Conservation (phyloP, 345 rosid species). For the Schrenkiella parvula region DNA sequence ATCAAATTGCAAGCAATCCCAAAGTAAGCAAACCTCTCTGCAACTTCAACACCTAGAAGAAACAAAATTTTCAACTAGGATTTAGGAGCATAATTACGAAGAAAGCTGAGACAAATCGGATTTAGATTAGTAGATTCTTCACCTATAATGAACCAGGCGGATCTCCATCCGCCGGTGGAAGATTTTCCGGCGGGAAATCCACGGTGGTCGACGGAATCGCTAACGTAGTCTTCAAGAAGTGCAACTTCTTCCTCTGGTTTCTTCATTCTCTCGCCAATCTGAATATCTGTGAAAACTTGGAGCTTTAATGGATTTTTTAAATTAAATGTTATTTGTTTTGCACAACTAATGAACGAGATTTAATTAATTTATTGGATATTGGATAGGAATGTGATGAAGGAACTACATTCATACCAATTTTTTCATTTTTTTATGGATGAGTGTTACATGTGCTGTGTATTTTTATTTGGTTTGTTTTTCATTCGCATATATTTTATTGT, state of each 20-base stretch:
- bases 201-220: slow-evolving; percentile 26
- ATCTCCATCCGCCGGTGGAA: slow-evolving; percentile 33
- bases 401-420: neutral
- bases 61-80: no score
- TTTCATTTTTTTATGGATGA: neutral
- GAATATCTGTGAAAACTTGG: neutral
- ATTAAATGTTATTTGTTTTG: neutral
- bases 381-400: neutral
- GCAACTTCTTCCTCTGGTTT: slow-evolving; percentile 13
- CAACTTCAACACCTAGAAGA: slow-evolving; percentile 41
- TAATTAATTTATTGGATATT: neutral
- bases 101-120: neutral
- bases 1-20: slow-evolving; percentile 44
- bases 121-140: neutral
- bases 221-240: slow-evolving; percentile 16
- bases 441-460: neutral
- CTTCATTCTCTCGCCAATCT: neutral
- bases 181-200: slow-evolving; percentile 19
- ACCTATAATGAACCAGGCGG: slow-evolving; percentile 31
- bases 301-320: neutral
- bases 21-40: slow-evolving; percentile 46
- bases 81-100: neutral
- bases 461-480: neutral
- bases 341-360: neutral
- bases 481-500: neutral